Evolutionary conservation across 2,329 filamentous ascomycete genomes (phyloP), one percentile per base, ranked within the genome.

Genomic region (Parastagonospora nodorum): DNA sequence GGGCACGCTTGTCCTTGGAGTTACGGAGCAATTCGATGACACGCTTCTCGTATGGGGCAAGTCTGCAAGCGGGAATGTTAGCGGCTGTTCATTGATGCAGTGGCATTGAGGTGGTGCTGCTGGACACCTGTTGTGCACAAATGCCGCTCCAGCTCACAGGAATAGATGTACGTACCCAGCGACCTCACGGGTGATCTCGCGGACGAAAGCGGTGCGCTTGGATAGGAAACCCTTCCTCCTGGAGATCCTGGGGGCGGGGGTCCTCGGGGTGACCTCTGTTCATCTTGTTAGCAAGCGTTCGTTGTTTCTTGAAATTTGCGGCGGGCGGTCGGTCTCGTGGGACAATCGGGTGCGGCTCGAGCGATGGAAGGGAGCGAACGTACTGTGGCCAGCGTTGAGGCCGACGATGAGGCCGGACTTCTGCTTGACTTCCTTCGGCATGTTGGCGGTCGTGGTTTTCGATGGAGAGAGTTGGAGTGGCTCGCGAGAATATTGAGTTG

Each of bases 11-110:
- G 83, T 99, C 94, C 85, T 96, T 95, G 84, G 86, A 88, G 89
- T 99, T 99, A 75, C 94, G 91, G 81, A 99, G 89, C 78, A 99
- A 84, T 87, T 99, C 94, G 77, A 99, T 96, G 72, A 99, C 90
- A 77, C 94, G 92, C 81, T 94, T 93, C 88, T 99, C 94, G 80
- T 99, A 71, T 47, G 64, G 64, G 52, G 60, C 63, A 55, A 66
- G 63, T 45, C 63, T 66, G 48, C 30, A 43, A 36, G 12, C 45
- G 45, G 44, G 36, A 29, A 43, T 35, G 44, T 61, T 53, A 61
- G 58, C 43, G 39, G 14, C 47, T 29, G n/a, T 19, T 32, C 15
- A 16, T 27, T 19, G 12, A 24, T 24, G 10, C n/a, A 8, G 15
- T 11, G 6, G 3, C 16, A 12, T 24, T 24, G 19, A n/a, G 27